Evolutionary conservation across 2,329 filamentous ascomycete species (phyloP).

Genomic region (Neofusicoccum parvum): DNA sequence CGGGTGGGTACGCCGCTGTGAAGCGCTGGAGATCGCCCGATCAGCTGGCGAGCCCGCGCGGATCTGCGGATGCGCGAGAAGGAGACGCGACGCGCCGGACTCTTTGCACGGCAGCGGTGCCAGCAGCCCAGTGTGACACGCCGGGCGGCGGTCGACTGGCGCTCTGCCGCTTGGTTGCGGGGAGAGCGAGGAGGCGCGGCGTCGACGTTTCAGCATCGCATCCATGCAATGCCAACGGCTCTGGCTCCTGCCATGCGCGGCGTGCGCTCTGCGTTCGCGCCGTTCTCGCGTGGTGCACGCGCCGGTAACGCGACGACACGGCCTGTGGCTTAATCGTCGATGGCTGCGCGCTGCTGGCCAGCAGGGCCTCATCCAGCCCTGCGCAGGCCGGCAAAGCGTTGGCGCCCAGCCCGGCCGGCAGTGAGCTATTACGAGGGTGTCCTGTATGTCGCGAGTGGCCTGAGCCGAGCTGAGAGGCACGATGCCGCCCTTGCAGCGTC

Average conservation of each 20-base stretch:
- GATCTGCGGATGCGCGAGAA: slow-evolving; percentile 13
- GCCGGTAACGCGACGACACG: neutral
- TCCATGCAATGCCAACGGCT: neutral
- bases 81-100: neutral
- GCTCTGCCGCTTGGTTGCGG: neutral
- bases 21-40: neutral
- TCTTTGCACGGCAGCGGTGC: neutral
- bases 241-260: neutral
- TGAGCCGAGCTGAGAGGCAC: slow-evolving; percentile 13
- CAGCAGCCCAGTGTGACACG: neutral
- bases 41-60: slow-evolving; percentile 7
- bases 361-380: neutral
- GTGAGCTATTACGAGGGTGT: slow-evolving; percentile 14
- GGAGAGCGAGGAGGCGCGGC: slow-evolving; percentile 2
- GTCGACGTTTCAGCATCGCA: slow-evolving; percentile 2
- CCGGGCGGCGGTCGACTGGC: neutral
- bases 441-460: slow-evolving; percentile 10
- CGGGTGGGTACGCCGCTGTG: neutral
- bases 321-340: neutral
- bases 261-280: slow-evolving; percentile 7
- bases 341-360: neutral
- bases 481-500: slow-evolving; percentile 16
- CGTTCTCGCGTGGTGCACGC: neutral
- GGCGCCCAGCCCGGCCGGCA: slow-evolving; percentile 2
- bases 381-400: neutral